Base-by-base conservation (phyloP, 2,329 filamentous ascomycete species). In the Chaetomium globosum region DNA sequence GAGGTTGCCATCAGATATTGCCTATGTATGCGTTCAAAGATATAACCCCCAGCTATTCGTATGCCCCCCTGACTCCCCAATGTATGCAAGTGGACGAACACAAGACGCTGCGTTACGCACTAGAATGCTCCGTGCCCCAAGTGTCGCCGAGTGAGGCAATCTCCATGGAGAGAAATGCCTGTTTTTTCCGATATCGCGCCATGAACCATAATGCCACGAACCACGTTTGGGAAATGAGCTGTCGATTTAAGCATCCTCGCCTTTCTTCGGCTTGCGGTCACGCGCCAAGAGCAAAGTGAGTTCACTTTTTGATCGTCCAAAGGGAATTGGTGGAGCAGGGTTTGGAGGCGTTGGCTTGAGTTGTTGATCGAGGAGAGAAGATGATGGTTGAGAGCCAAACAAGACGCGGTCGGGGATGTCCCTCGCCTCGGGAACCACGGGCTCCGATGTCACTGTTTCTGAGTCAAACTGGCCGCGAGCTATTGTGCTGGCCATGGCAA, bases 261-360 rank as follows among this genome's bases (percentile, higher is more conserved):
- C 70, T 48, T 67, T 73, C 56, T 76, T 74, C 16, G 74, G 75
- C 69, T 80, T 83, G 67, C 84, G 83, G 67, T 84, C 83, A 43
- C 82, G 80, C 69, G 86, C 83, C 23, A 88, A 77, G 1, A 88
- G 76, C 4, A 88, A 75, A 10, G 82, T 83, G 31, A 88, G 76
- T 72, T 88, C 85, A 70, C 85, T 87, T 73, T 82, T 86, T n/a
- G 85, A 83, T 64, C 84, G 79, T n/a, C 79, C 84, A 57, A 87
- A 76, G 4, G 82, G 83, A 8, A 84, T 77, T 16, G 75, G 75
- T 30, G 80, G 75, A 16, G 78, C 76, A 12, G 77, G 74, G 52
- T 77, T 82, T 4, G 82, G 83, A 62, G 79, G 80, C 0, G 83
- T 85, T 28, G 83, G 83, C 4, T 78, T 79, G 63, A 85, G 80